Conservation (phyloP, 495 filamentous ascomycete species). For the Evernia prunastri region DNA sequence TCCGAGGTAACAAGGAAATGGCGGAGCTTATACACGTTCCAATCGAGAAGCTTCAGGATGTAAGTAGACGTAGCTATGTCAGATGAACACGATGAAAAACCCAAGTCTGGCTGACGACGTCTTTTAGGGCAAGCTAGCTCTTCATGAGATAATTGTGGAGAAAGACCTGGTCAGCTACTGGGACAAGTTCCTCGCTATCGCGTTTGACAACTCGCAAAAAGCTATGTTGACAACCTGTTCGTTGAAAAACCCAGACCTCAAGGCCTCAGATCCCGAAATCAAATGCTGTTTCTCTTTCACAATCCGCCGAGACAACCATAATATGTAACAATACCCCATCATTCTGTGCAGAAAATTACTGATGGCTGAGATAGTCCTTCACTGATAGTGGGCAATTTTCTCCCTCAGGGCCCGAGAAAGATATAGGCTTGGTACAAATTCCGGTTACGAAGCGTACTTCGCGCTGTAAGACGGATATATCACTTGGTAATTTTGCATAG, state of each 20-base stretch:
- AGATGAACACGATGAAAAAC: background rate
- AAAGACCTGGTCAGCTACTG: slow-evolving; percentile 93
- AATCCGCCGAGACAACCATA: slow-evolving; percentile 86
- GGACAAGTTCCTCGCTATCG: slow-evolving; percentile 99
- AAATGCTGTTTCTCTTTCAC: slow-evolving; percentile 97
- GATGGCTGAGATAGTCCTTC: slow-evolving; percentile 56
- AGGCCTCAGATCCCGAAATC: slow-evolving; percentile 63
- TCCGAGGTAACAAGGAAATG: slow-evolving; percentile 98
- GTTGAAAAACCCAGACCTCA: slow-evolving; percentile 76
- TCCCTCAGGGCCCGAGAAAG: slow-evolving; percentile 53
- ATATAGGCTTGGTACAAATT: slow-evolving; percentile 8
- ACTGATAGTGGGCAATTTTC: slow-evolving; percentile 92
- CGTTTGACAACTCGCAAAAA: slow-evolving; percentile 93
- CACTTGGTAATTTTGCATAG: slow-evolving; percentile 2
- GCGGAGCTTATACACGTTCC: slow-evolving; percentile 91
- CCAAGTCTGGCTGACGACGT: slow-evolving; percentile 3
- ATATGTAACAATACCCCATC: slow-evolving; percentile 66
- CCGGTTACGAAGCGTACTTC: background rate
- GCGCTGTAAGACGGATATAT: background rate
- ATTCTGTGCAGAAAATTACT: slow-evolving; percentile 17
- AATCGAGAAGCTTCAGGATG: slow-evolving; percentile 84
- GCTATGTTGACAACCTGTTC: slow-evolving; percentile 92
- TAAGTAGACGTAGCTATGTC: slow-evolving; percentile 40
- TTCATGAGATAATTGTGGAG: slow-evolving; percentile 94
- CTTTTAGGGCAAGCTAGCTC: slow-evolving; percentile 77